These are phyloP conservation scores for Conidiobolus incongruus DNA, from an alignment of 371 early-diverging fungal genomes.

Conservation along the genomic window DNA sequence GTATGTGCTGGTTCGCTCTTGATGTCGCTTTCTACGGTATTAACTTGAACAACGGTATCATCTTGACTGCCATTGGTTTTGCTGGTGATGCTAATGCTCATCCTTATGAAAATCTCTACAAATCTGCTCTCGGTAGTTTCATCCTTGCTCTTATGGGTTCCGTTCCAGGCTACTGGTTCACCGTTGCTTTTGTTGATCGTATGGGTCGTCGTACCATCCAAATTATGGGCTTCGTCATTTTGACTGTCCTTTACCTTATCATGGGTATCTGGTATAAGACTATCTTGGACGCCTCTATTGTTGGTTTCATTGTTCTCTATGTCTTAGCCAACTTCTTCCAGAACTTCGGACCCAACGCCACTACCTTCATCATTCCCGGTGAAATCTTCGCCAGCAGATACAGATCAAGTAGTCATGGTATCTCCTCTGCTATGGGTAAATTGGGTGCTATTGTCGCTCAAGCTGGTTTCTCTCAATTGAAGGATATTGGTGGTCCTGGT, in stretches of 20 bases:
- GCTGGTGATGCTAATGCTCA: conserved; percentile 3
- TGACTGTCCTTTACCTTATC: conserved; percentile 38
- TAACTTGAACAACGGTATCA: conserved; percentile 51
- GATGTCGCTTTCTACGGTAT: conserved; percentile 80
- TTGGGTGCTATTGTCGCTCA: conserved; percentile 53
- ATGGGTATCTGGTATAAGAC: conserved; percentile 26
- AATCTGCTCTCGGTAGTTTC: conserved; percentile 22
- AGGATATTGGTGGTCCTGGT: conserved; percentile 23
- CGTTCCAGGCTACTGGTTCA: conserved; percentile 44
- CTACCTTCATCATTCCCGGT: conserved; percentile 75
- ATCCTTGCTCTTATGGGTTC: conserved; percentile 32
- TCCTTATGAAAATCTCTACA: conserved; percentile 13
- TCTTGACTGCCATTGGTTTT: conserved; percentile 28
- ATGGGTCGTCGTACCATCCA: conserved; percentile 55
- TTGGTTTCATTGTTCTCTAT: conserved; percentile 45
- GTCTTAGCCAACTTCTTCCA: conserved; percentile 54
- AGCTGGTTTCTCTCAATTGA: conserved; percentile 19
- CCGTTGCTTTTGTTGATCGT: conserved; percentile 42
- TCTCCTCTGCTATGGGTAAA: conserved; percentile 73
- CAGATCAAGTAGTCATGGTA: conserved; percentile 70
- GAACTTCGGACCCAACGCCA: conserved; percentile 82
- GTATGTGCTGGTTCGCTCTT: conserved; percentile 62
- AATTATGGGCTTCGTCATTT: conserved; percentile 38
- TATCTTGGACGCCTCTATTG: conserved; percentile 23
- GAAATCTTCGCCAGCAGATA: conserved; percentile 80